Base-by-base conservation (phyloP, 2,329 filamentous ascomycete species). In the Neofusicoccum laricinum region DNA sequence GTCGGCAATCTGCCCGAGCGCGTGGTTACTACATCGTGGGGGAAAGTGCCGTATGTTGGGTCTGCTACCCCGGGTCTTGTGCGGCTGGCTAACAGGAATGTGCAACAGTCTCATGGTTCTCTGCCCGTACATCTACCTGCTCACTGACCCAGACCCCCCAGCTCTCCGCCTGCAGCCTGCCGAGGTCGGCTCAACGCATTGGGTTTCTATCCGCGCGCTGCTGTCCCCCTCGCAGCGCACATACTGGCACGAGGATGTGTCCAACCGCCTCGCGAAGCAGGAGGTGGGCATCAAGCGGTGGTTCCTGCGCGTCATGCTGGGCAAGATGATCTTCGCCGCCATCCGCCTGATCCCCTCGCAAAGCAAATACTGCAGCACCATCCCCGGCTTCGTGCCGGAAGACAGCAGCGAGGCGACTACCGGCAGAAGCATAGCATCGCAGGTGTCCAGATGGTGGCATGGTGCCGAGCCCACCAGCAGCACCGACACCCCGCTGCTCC, bases 181-280 rank as follows among this genome's bases (percentile, higher is more conserved):
- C 36, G 88, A 91, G 76, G 87, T 90, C 19, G 87, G 86, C 25
- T 87, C 87, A 1, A 84, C 85, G 2, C 88, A 90, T 72, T 91
- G 88, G 88, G 87, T 91, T 3, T 84, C 88, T 12, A 73, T 90
- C 2, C 80, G 84, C 59, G 83, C 83, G 17, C 81, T 91, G 7
- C 78, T 89, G n/a, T 82, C 84, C 1, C 83, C 86, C 1, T 78
- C 79, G 1, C 80, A 86, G n/a, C 82, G 87, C 21, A 89, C 86
- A 0, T 81, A 85, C 65, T 85, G 87, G 71, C 83, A 85, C 68
- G 86, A 88, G 63, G 86, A 90, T 71, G 85, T 89, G 48, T 85
- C 85, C 2, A 85, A 85, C 66, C 83, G 88, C 21, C 82, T 88
- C 59, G 82, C 85, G 2, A 83, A 83, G 63, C 82, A 82, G 64